Evolutionary conservation across 345 rosid species (phyloP).

Genomic region (Dimocarpus longan): DNA sequence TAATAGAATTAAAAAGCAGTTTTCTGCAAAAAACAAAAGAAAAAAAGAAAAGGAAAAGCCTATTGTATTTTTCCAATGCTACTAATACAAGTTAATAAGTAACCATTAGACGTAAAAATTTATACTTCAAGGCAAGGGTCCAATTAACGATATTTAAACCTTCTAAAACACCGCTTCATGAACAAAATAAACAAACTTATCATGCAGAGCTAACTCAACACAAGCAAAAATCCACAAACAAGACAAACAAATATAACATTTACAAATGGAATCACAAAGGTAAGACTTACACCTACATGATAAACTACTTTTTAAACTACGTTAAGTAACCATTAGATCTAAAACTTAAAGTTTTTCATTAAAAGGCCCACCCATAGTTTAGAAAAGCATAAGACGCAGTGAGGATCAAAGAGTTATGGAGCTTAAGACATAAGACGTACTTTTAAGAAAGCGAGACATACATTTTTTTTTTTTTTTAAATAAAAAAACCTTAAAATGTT

Average conservation of each 20-base stretch:
- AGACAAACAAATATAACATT: too few species aligned
- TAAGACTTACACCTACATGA: background rate
- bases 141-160: background rate
- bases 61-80: background rate
- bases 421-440: too few species aligned
- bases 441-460: too few species aligned
- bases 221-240: background rate
- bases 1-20: background rate
- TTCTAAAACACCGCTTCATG: background rate
- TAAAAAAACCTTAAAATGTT: too few species aligned
- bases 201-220: background rate
- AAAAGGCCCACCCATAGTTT: too few species aligned
- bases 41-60: too few species aligned
- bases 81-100: background rate
- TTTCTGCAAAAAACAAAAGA: background rate
- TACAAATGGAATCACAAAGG: background rate
- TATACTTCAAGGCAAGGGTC: background rate
- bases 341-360: too few species aligned
- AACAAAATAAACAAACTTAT: background rate
- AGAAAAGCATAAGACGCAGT: too few species aligned
- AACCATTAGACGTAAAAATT: background rate
- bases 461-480: too few species aligned
- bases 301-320: background rate
- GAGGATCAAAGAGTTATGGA: too few species aligned
- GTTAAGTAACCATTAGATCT: background rate